Evolutionary conservation across 768 basidiomycete species (phyloP), one percentile per base, ranked within the genome.

Genomic region (Lactifluus volemus): DNA sequence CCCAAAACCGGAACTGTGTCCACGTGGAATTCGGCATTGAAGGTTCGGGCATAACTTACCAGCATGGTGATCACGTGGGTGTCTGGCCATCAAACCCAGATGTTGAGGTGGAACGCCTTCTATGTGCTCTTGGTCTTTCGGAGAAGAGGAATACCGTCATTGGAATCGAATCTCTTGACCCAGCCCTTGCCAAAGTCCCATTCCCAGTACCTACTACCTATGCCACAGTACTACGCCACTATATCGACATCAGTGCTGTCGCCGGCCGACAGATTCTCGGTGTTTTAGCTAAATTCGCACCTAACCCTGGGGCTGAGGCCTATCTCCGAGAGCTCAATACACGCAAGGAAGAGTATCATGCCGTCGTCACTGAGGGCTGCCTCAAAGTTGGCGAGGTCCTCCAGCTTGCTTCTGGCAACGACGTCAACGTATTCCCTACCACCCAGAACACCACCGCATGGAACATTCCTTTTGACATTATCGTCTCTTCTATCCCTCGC

Each of bases 201-300:
- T 99, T 98, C 86, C 96, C 97, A 12, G 89, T 94, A 19, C 96
- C 96, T 1, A 94, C 95, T 2, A 98, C 95, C 8, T 98, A 97
- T 68, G 83, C 79, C 61, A 88, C 93, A 51, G 92, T 98, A 64
- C 84, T 99, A 63, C 86, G 94, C 41, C 90, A 98, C 76, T 99
- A 99, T 73, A 86, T 98, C 71, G 96, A 99, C 70, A 93, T 98
- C 71, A 92, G 88, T 67, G 92, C 95, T 42, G 85, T 94, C 57
- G 92, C 89, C 17, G 93, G 93, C 74, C 89, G 96, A 74, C 97
- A 98, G 72, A 87, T 93, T 63, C 85, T 98, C 44, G 91, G 91
- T 47, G 78, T 84, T 34, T 76, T 98, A 53, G 84, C 93, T 53
- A 91, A 92, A 71, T 98, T 84, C 70, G 92, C 95, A 0, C 96